Evolutionary conservation across 257 asterid species (phyloP).

Genomic region (Forsythia viridissima): DNA sequence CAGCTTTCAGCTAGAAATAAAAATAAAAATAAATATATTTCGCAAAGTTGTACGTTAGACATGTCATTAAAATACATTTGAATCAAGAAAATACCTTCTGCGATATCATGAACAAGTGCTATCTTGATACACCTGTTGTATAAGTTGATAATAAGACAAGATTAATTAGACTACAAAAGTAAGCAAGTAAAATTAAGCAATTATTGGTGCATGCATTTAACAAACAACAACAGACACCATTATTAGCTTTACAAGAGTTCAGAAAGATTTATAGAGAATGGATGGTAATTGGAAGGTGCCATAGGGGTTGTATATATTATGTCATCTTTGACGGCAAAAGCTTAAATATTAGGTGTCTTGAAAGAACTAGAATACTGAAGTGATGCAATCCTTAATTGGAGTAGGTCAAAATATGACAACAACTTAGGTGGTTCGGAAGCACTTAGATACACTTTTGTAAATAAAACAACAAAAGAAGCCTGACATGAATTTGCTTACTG

Average conservation of each 20-base stretch:
- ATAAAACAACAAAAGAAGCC: not conserved
- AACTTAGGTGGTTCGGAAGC: not conserved
- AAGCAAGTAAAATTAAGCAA: conserved; percentile 1
- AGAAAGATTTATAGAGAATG: not conserved
- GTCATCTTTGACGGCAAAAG: not conserved
- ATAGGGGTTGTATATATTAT: not conserved
- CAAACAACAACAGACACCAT: not conserved
- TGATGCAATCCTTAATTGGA: not conserved
- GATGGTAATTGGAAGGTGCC: not conserved
- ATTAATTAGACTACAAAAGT: conserved; percentile 12
- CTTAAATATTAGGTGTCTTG: not conserved
- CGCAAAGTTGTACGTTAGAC: not conserved
- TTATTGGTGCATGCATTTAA: not conserved
- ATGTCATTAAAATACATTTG: not conserved
- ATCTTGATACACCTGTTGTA: conserved; percentile 85
- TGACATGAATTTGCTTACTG: not conserved
- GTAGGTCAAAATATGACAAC: not conserved
- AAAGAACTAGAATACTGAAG: not conserved
- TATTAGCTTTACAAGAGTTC: not conserved
- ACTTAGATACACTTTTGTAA: not conserved
- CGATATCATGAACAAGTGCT: conserved; percentile 92
- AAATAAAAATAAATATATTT: not conserved
- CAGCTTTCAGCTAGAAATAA: not conserved
- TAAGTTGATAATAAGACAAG: conserved; percentile 18
- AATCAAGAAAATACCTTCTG: conserved; percentile 66